Conservation (phyloP, 2,329 filamentous ascomycete species). For the Scytalidium sp. region DNA sequence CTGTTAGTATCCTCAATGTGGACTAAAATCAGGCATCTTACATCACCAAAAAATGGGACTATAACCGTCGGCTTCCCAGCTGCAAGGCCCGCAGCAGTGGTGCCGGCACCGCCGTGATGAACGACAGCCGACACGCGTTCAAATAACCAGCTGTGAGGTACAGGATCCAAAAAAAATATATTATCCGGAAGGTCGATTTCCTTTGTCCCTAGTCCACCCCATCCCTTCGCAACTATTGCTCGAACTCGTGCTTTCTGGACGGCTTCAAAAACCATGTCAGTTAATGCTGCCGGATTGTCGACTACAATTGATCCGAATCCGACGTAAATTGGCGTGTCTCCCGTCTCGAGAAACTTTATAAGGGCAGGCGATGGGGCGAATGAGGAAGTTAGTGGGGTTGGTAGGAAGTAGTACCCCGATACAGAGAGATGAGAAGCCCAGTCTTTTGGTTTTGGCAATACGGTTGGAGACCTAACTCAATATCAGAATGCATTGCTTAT, state of each 20-base stretch:
- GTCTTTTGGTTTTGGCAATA: constrained; percentile 14
- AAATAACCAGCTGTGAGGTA: constrained; percentile 31
- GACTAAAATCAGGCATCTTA: too few species aligned
- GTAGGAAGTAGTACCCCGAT: neutral
- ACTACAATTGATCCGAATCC: constrained; percentile 22
- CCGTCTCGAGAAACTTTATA: constrained; percentile 13
- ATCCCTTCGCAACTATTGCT: constrained; percentile 34
- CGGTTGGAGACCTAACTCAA: constrained; percentile 16
- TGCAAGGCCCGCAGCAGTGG: constrained; percentile 32
- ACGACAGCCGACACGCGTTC: constrained; percentile 31
- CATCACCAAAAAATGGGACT: constrained; percentile 39
- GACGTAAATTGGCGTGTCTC: constrained; percentile 17
- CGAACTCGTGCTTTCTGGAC: constrained; percentile 29
- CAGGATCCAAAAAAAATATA: constrained; percentile 8
- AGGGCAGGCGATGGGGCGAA: constrained; percentile 33
- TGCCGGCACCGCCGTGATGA: constrained; percentile 35
- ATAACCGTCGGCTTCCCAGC: constrained; percentile 34
- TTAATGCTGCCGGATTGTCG: constrained; percentile 31
- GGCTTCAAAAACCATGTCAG: constrained; percentile 31
- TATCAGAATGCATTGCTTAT: constrained; percentile 13
- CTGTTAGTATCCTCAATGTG: constrained; percentile 9
- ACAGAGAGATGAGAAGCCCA: constrained; percentile 12
- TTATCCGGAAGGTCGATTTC: neutral
- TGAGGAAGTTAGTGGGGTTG: constrained; percentile 1
- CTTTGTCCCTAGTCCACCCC: constrained; percentile 29